phyloP scores from a whole-genome alignment of 208 protist genomes.

The Leishmania arabica region DNA sequence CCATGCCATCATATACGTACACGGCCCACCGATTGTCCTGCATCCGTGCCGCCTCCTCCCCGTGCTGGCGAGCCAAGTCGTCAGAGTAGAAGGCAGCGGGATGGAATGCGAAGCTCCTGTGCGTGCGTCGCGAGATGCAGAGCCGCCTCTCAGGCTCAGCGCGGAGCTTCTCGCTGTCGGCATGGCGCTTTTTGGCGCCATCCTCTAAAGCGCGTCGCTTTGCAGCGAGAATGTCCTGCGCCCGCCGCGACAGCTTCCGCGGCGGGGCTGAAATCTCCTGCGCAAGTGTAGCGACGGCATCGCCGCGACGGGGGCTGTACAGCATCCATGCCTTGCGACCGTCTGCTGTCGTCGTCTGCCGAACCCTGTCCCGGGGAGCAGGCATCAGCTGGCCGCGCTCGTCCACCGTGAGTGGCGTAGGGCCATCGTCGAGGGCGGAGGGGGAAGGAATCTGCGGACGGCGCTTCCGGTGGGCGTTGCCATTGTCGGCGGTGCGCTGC shows the following conservation, averaged over 20 bases:
- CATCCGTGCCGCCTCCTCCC: constrained; percentile 3
- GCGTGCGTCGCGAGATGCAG: constrained; percentile 20
- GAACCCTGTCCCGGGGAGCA: constrained; percentile 41
- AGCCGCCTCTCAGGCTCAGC: constrained; percentile 9
- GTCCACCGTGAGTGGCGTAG: constrained; percentile 42
- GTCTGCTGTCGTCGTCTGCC: constrained; percentile 43
- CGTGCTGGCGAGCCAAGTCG: constrained; percentile 20
- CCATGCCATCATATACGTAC: constrained; percentile 38
- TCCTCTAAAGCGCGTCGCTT: constrained; percentile 44
- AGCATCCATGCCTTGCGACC: constrained; percentile 66
- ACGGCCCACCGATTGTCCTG: constrained; percentile 30
- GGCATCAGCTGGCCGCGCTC: constrained; percentile 40
- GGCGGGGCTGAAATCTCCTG: constrained; percentile 59
- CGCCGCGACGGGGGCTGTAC: constrained; percentile 34
- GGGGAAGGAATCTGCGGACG: constrained; percentile 52
- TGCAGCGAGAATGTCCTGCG: constrained; percentile 57
- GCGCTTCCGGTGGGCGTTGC: constrained; percentile 13
- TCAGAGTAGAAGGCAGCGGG: constrained; percentile 33
- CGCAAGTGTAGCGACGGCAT: constrained; percentile 16
- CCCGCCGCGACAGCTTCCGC: constrained; percentile 59
- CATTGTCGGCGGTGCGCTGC: constrained; percentile 6
- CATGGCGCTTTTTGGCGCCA: constrained; percentile 38
- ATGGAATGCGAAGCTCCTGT: constrained; percentile 30
- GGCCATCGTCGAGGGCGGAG: constrained; percentile 39
- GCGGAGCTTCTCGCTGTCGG: constrained; percentile 11